A percentile compares a stretch with the other conserved stretches of the same genome.
Conservation (phyloP, 2,329 filamentous ascomycete species). For the Fusarium lateritium region DNA sequence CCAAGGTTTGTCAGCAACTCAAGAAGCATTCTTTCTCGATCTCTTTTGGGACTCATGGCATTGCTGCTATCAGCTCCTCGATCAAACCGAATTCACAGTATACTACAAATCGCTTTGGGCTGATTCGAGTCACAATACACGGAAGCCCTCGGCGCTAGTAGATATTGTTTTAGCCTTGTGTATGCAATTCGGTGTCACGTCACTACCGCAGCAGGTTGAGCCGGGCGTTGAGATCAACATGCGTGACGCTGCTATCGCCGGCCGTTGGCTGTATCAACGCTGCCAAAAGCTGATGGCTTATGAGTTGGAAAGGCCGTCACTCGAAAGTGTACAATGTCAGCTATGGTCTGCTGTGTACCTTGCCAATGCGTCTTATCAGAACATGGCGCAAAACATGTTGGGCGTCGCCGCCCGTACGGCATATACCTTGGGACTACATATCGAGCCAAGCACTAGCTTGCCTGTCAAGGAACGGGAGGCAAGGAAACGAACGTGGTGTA, state of each 20-base stretch:
- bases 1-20: neutral
- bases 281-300: neutral
- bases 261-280: neutral
- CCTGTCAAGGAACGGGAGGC: neutral
- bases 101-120: neutral
- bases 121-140: neutral
- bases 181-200: neutral
- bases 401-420: neutral
- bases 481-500: neutral
- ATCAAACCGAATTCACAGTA: neutral
- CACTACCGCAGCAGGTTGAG: neutral
- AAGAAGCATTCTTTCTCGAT: neutral
- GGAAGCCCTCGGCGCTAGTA: neutral
- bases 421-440: neutral
- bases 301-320: neutral
- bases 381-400: neutral
- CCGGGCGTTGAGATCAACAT: neutral
- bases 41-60: slow-evolving; percentile 11
- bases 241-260: slow-evolving; percentile 1
- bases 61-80: neutral
- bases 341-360: neutral
- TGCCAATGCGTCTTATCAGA: slow-evolving; percentile 1
- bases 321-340: neutral
- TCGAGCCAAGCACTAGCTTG: neutral
- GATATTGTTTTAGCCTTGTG: neutral